These are phyloP conservation scores for Mallotus nudiflorus DNA, from an alignment of 345 rosid genomes.

Conservation along the genomic window DNA sequence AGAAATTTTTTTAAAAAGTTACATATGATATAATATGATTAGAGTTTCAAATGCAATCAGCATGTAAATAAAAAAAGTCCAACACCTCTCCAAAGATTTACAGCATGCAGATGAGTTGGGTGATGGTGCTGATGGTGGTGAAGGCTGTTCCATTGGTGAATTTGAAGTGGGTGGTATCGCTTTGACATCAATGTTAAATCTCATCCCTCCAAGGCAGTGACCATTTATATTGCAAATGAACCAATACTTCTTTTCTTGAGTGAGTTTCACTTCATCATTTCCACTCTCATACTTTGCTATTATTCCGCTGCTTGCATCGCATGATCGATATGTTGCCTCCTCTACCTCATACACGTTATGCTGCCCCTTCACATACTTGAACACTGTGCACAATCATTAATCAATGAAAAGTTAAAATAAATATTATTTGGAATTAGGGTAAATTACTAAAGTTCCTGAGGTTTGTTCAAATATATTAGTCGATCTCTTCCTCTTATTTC, in stretches of 20 bases:
- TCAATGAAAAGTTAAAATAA: too few relatives aligned
- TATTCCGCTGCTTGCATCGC: constrained; percentile 48
- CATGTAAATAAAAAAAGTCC: constrained; percentile 3
- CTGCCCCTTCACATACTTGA: constrained; percentile 45
- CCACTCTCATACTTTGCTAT: constrained; percentile 46
- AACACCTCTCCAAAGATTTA: constrained; percentile 11
- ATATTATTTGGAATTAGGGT: too few relatives aligned
- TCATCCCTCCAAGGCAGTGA: constrained; percentile 66
- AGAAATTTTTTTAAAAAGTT: too few relatives aligned
- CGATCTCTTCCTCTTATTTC: too few relatives aligned
- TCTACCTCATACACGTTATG: constrained; percentile 51
- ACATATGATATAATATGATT: too few relatives aligned
- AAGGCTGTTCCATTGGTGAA: constrained; percentile 12
- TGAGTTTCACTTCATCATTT: constrained; percentile 40
- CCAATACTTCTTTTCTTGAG: constrained; percentile 43
- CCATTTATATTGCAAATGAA: constrained; percentile 50
- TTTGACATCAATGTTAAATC: constrained; percentile 38
- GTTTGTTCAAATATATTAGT: too few relatives aligned
- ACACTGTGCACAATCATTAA: constrained; percentile 29
- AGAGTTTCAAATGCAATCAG: too few relatives aligned
- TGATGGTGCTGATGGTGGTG: too few relatives aligned
- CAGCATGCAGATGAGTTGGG: not conserved
- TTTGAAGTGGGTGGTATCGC: not conserved
- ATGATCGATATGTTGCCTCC: constrained; percentile 37
- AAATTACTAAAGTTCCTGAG: too few relatives aligned